Conservation (phyloP, 1,284 basidiomycete species). For the Leccinum angustisporum region DNA sequence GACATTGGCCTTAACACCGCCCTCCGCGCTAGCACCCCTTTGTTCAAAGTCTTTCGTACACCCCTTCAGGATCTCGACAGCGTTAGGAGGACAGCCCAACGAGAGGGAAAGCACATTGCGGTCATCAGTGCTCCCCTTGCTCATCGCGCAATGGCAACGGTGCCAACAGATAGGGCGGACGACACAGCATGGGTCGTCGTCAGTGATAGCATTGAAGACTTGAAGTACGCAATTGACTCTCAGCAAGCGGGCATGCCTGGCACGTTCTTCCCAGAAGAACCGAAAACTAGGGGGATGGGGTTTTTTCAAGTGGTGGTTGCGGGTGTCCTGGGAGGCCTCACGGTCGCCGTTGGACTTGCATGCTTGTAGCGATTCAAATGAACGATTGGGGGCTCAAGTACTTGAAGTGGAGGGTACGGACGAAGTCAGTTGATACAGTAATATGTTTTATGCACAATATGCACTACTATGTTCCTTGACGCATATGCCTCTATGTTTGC, state of each 20-base stretch:
- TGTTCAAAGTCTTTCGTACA: conserved; percentile 37
- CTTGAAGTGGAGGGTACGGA: background rate
- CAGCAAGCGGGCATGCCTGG: conserved; percentile 35
- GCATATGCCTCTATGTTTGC: conserved; percentile 19
- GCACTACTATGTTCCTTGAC: conserved; percentile 9
- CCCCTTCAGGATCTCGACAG: conserved; percentile 29
- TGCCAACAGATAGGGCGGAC: conserved; percentile 18
- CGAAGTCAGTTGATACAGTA: background rate
- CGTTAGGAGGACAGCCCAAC: conserved; percentile 25
- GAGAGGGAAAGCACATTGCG: conserved; percentile 35
- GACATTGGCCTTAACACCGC: conserved; percentile 28
- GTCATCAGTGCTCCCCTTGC: conserved; percentile 27
- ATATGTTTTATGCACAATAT: conserved; percentile 16
- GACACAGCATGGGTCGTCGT: conserved; percentile 35
- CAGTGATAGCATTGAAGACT: conserved; percentile 35
- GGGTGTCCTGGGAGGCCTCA: conserved; percentile 30
- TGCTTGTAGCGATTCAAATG: conserved; percentile 32
- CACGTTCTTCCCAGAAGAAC: conserved; percentile 26
- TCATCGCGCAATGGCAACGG: conserved; percentile 22
- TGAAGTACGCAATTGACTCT: conserved; percentile 34
- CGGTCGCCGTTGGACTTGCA: conserved; percentile 33
- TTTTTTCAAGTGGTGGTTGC: conserved; percentile 35
- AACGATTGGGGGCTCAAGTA: background rate
- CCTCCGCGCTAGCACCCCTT: conserved; percentile 33
- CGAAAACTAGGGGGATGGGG: conserved; percentile 16